phyloP scores from a whole-genome alignment of 345 rosid genomes.

The Turnera subulata region DNA sequence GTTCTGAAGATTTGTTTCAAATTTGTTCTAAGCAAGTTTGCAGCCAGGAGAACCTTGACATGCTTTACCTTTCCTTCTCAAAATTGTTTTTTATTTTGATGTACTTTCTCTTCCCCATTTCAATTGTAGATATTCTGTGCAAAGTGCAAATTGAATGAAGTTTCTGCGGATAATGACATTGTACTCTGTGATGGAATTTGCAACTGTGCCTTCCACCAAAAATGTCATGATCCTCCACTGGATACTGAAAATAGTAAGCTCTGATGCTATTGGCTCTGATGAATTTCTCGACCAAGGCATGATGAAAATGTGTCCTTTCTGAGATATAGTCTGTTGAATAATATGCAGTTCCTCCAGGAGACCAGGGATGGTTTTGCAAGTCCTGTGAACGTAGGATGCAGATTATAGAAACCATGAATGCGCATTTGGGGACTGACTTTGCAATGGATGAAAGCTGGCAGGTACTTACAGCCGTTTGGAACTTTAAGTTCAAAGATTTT shows the following conservation, averaged over 20 bases:
- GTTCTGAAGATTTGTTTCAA: not conserved
- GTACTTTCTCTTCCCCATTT: slow-evolving; percentile 11
- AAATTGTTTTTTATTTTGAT: slow-evolving; percentile 5
- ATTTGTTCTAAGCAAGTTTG: not conserved
- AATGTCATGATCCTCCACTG: slow-evolving; percentile 88
- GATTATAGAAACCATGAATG: slow-evolving; percentile 86
- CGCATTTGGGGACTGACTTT: slow-evolving; percentile 77
- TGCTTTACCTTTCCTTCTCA: not conserved
- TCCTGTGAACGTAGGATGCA: slow-evolving; percentile 88
- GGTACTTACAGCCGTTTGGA: slow-evolving; percentile 35
- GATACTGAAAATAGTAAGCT: slow-evolving; percentile 78
- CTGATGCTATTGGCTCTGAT: slow-evolving; percentile 1
- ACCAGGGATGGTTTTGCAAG: slow-evolving; percentile 96
- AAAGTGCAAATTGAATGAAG: slow-evolving; percentile 78
- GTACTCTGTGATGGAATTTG: slow-evolving; percentile 96
- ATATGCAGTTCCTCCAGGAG: slow-evolving; percentile 90
- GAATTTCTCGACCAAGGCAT: slow-evolving; percentile 1
- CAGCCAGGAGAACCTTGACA: slow-evolving; percentile 3
- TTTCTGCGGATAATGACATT: slow-evolving; percentile 83
- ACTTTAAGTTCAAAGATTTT: slow-evolving; percentile 9
- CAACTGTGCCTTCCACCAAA: slow-evolving; percentile 90
- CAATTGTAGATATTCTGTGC: slow-evolving; percentile 83
- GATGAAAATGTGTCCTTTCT: slow-evolving; percentile 15
- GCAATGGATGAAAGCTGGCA: slow-evolving; percentile 70
- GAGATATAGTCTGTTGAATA: slow-evolving; percentile 6